A percentile compares a stretch with the other conserved stretches of the same genome.
Evolutionary conservation across 768 basidiomycete species (phyloP).

Genomic region (Calocybe cyanea): DNA sequence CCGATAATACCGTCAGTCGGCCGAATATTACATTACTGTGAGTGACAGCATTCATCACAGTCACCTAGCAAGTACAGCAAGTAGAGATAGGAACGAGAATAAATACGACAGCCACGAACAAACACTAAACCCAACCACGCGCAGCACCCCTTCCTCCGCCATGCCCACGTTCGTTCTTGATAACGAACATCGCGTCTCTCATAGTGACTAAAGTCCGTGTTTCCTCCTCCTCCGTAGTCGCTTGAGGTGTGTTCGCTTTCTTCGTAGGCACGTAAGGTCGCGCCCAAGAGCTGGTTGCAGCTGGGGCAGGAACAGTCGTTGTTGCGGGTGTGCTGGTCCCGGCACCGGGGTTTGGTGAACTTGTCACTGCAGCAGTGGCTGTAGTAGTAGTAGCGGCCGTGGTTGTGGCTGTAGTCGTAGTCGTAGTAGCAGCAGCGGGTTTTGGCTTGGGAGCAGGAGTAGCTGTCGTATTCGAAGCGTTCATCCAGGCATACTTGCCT

Average conservation of each 20-base stretch:
- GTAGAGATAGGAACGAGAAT: too few species aligned
- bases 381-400: conserved; percentile 28
- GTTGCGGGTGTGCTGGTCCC: conserved; percentile 17
- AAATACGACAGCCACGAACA: too few species aligned
- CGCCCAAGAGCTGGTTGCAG: conserved; percentile 47
- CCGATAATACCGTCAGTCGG: too few species aligned
- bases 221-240: conserved; percentile 49
- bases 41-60: too few species aligned
- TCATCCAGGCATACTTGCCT: conserved; percentile 90
- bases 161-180: conserved; percentile 80
- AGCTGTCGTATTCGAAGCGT: conserved; percentile 48
- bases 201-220: conserved; percentile 59
- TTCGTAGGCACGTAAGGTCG: conserved; percentile 59
- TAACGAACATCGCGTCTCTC: conserved; percentile 81
- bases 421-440: conserved; percentile 21
- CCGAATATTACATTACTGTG: too few species aligned
- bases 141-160: conserved; percentile 79
- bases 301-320: conserved; percentile 20
- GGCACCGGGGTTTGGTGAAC: conserved; percentile 12
- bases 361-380: conserved; percentile 17
- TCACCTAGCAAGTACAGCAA: too few species aligned
- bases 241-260: conserved; percentile 30
- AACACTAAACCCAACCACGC: conserved; percentile 53
- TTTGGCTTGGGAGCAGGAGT: conserved; percentile 31
- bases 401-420: conserved; percentile 25